Evolutionary conservation across 2,329 filamentous ascomycete species (phyloP), one percentile per base, ranked within the genome.

Genomic region (Albophoma yamanashiensis): DNA sequence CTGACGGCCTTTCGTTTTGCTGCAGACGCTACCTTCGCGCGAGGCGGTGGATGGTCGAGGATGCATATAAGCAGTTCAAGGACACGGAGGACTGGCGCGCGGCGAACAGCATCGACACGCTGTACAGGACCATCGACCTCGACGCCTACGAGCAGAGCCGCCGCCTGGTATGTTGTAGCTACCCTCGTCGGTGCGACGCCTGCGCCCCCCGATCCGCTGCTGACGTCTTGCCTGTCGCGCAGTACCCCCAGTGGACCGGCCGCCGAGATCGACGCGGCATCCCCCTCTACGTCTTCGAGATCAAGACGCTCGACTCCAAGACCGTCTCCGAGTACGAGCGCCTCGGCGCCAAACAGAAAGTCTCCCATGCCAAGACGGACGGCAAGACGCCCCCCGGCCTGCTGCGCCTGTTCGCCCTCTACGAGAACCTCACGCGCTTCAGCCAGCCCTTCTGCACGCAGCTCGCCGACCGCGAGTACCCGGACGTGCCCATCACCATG

Each of bases 211-310:
- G 17, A 22, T 22, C 4, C 11, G 42, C 57, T 34, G 27, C 47
- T 52, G 15, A 52, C 27, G 45, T 47, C 47, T 11, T 20, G 4
- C 9, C 9, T n/a, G 5, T 34, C 1, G 42, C n/a, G 11, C 68
- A 92, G 89, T 96, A 96, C 70, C 92, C 92, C 31, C 91, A 96
- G 84, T 97, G 92, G 89, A 95, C 91, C 25, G 93, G 93, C 59
- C 89, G 92, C 65, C 85, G 92, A 66, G 93, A 97, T 75, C 89
- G 86, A 67, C 89, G 92, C 66, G 93, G 93, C 65, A 96, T 96
- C 63, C 93, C 93, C 9, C 82, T 97, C 66, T 97, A 94, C 74
- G 84, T 97, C 62, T 97, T 89, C 75, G 90, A 95, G 75, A 91
- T 97, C 72, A 84, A 84, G 62, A 85, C 89, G 61, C 82, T 97